Evolutionary conservation across 345 rosid species (phyloP).

Genomic region (Firmiana major): DNA sequence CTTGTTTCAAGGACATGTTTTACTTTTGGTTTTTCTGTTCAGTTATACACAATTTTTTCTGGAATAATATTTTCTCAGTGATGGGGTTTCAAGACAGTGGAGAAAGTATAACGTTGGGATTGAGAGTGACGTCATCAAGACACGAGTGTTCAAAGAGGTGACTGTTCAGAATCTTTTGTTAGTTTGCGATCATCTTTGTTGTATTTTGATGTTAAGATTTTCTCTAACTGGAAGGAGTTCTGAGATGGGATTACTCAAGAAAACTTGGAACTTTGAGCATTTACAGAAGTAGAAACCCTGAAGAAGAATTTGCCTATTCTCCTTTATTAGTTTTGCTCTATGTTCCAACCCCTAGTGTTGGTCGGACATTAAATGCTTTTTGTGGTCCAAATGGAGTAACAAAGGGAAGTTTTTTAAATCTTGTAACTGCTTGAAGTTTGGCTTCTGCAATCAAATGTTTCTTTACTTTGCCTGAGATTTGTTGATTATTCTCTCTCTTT

Average conservation of each 20-base stretch:
- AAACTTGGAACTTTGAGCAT: constrained; percentile 19
- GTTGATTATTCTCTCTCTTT: background rate
- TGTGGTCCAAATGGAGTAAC: constrained; percentile 23
- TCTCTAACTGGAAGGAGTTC: constrained; percentile 30
- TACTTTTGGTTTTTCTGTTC: constrained; percentile 9
- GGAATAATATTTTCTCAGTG: constrained; percentile 25
- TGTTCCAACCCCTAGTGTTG: constrained; percentile 1
- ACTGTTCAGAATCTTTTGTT: constrained; percentile 21
- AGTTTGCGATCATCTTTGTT: constrained; percentile 21
- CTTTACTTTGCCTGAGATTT: constrained; percentile 12
- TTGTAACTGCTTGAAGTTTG: constrained; percentile 15
- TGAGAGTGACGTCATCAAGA: constrained; percentile 37
- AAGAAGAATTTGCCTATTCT: constrained; percentile 2
- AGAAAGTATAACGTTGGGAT: constrained; percentile 50
- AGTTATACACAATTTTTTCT: background rate
- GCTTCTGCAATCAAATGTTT: constrained; percentile 4
- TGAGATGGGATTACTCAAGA: constrained; percentile 7
- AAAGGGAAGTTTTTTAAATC: constrained; percentile 3
- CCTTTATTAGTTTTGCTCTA: constrained; percentile 22
- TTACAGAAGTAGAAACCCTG: constrained; percentile 12
- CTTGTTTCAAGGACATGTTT: constrained; percentile 10
- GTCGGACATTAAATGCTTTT: constrained; percentile 11
- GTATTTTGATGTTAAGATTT: background rate
- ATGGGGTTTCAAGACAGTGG: constrained; percentile 54
- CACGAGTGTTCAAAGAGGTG: constrained; percentile 96